Evolutionary conservation across 2,329 filamentous ascomycete species (phyloP).

Genomic region (Fusarium brevicatenulatum): DNA sequence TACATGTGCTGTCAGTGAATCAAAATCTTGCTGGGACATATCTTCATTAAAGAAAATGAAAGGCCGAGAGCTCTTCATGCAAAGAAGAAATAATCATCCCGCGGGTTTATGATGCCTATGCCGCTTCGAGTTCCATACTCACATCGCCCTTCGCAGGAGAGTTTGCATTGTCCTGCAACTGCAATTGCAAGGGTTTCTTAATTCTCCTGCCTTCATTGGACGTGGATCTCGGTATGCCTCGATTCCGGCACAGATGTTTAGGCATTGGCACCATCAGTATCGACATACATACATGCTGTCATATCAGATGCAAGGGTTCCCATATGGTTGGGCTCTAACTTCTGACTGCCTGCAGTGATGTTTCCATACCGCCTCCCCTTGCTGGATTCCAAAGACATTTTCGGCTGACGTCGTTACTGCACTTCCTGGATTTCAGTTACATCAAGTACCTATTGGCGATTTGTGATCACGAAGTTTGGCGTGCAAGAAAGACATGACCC

Average conservation of each 20-base stretch:
- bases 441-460: not conserved
- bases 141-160: not conserved
- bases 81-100: constrained; percentile 5
- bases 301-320: constrained; percentile 15
- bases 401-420: constrained; percentile 5
- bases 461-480: not conserved
- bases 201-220: constrained; percentile 1
- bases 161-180: constrained; percentile 26
- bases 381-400: not conserved
- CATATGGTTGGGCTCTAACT: constrained; percentile 15
- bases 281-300: constrained; percentile 13
- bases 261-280: constrained; percentile 14
- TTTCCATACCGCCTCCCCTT: constrained; percentile 3
- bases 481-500: not conserved
- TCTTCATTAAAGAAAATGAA: constrained; percentile 15
- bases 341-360: constrained; percentile 8
- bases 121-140: not conserved
- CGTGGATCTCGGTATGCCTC: constrained; percentile 2
- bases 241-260: constrained; percentile 12
- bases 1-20: constrained; percentile 17
- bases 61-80: not conserved
- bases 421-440: not conserved
- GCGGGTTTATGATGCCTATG: not conserved
- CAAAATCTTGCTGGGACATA: constrained; percentile 10
- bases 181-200: constrained; percentile 11